Evolutionary conservation across 1,139 yeast genomes (phyloP), one percentile per base, ranked within the genome.

Genomic region (Suhomyces panamericanus): DNA sequence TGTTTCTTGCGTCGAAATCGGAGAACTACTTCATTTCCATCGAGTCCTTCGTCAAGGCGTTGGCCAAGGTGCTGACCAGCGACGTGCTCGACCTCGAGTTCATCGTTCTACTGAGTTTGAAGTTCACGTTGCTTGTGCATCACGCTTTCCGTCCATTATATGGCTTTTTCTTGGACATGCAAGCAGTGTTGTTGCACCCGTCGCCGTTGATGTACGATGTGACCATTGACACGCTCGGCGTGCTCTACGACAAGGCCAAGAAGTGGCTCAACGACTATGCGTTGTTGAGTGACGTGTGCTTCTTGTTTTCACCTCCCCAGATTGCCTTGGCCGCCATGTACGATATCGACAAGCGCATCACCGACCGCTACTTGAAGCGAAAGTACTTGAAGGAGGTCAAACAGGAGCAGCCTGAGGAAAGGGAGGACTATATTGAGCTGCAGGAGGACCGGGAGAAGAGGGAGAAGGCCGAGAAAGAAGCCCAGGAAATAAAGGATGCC

Each of bases 101-200:
- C 58, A 74, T 75, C 39, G 77, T 93, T 2, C 68, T 91, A 43
- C 89, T 82, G 63, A 78, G 89, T 14, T 69, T 93, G 54, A 75
- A 82, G 49, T 93, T 93, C 65, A 86, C 96, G 0, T 69, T 93
- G 42, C 64, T 85, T 53, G 95, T 87, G 4, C 97, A 91, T 62
- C 96, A 89, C 63, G 95, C 97, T 2, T 84, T 81, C 63, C 75
- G 87, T 49, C 90, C 98, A 0, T 67, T 93, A 22, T 95, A 91
- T 62, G 99, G 99, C 24, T 90, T 93, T 59, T 91, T 85, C 63
- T 76, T 93, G 36, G 99, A 93, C 63, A 88, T 64, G 46, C 99
- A 93, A 61, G 77, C 80, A 17, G 77, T 81, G 1, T 66, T 89
- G 42, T 57, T 72, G 38, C 66, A 66, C 46, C 72, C 75, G 2